Conservation (phyloP, 2,329 filamentous ascomycete genomes). For the Pseudogymnoascus sp. region DNA sequence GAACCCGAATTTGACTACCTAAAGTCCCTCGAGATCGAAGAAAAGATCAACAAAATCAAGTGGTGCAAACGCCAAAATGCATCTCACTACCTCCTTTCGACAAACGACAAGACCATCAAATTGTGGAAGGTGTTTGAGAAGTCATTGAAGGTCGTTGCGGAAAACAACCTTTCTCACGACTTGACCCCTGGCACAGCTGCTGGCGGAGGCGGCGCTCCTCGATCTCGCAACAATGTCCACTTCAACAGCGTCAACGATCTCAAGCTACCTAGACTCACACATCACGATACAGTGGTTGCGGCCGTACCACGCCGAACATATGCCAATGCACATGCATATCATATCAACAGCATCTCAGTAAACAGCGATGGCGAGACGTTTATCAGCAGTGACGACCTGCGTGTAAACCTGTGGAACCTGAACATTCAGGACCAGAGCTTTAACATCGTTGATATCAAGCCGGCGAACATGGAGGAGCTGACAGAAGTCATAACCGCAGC, state of each 20-base stretch:
- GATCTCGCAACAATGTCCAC: slow-evolving; percentile 62
- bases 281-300: slow-evolving; percentile 96
- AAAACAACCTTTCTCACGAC: slow-evolving; percentile 97
- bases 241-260: slow-evolving; percentile 79
- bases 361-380: slow-evolving; percentile 99
- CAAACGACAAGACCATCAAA: slow-evolving; percentile 99
- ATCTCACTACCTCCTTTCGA: slow-evolving; percentile 95
- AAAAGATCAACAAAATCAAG: slow-evolving; percentile 99
- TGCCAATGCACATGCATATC: slow-evolving; percentile 96
- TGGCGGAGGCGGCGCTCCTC: slow-evolving; percentile 71
- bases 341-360: slow-evolving; percentile 99
- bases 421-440: slow-evolving; percentile 99
- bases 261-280: slow-evolving; percentile 91
- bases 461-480: slow-evolving; percentile 98
- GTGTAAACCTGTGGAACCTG: slow-evolving; percentile 98
- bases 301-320: slow-evolving; percentile 94
- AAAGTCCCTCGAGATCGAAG: slow-evolving; percentile 98
- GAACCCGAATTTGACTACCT: slow-evolving; percentile 99
- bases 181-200: slow-evolving; percentile 69
- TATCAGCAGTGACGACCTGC: slow-evolving; percentile 95
- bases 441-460: slow-evolving; percentile 99
- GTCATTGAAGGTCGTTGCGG: slow-evolving; percentile 95
- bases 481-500: slow-evolving; percentile 98
- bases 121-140: slow-evolving; percentile 99
- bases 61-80: slow-evolving; percentile 98